phyloP scores from a whole-genome alignment of 306 rosid species.

The Lathyrus oleraceus region DNA sequence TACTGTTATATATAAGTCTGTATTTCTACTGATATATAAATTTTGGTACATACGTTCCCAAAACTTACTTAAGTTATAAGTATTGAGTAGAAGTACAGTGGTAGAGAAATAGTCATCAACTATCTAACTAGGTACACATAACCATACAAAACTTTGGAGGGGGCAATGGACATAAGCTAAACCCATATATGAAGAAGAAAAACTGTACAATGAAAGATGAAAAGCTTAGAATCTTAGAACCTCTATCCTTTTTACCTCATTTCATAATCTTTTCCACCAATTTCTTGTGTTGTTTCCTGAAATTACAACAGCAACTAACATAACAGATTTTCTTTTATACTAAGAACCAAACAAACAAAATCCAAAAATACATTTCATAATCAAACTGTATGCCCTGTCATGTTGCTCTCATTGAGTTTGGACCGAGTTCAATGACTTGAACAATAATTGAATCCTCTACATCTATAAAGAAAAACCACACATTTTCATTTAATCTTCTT shows the following conservation, averaged over 20 bases:
- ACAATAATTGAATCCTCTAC: slow-evolving; percentile 65
- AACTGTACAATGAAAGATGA: background rate
- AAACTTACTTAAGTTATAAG: too few relatives aligned
- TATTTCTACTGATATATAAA: too few relatives aligned
- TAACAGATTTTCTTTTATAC: background rate
- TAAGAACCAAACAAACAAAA: background rate
- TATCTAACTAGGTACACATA: too few relatives aligned
- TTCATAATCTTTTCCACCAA: slow-evolving; percentile 62
- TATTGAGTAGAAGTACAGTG: too few relatives aligned
- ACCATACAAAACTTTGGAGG: too few relatives aligned
- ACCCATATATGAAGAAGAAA: background rate
- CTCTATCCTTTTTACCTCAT: slow-evolving; percentile 58
- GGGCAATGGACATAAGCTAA: too few relatives aligned
- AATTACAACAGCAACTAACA: slow-evolving; percentile 16
- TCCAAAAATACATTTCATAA: background rate
- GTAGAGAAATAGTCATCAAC: too few relatives aligned
- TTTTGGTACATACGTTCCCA: too few relatives aligned
- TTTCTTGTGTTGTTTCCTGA: slow-evolving; percentile 71
- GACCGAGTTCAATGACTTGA: slow-evolving; percentile 55
- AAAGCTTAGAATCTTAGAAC: slow-evolving; percentile 77
- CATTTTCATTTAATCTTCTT: background rate
- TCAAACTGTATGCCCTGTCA: slow-evolving; percentile 52
- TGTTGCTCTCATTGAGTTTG: slow-evolving; percentile 59
- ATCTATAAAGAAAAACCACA: slow-evolving; percentile 40
- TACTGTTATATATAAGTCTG: too few relatives aligned